These are phyloP conservation scores for Ophiostoma populinum DNA, from an alignment of 2,329 filamentous ascomycete genomes.

Conservation along the genomic window DNA sequence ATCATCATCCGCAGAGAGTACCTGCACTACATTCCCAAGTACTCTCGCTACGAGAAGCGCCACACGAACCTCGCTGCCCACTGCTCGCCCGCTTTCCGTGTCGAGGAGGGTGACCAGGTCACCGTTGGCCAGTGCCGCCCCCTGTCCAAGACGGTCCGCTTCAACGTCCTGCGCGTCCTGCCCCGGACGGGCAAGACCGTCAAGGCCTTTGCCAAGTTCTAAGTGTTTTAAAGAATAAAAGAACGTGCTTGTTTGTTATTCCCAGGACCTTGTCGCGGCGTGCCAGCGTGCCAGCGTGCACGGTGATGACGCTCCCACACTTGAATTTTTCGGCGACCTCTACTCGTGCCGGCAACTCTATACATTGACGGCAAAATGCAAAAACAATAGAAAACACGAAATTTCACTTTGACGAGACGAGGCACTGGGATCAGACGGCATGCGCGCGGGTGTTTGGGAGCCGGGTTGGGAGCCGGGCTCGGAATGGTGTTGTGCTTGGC, in stretches of 20 bases:
- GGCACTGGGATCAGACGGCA: too few species aligned
- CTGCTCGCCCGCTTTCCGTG: conserved; percentile 99
- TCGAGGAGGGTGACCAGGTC: conserved; percentile 97
- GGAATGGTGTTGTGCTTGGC: too few species aligned
- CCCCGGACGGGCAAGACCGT: conserved; percentile 93
- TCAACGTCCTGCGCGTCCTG: conserved; percentile 98
- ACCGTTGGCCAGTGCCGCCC: conserved; percentile 99
- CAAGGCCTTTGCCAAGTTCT: conserved; percentile 99
- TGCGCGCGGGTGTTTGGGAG: too few species aligned
- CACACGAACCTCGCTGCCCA: conserved; percentile 99
- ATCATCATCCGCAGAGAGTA: conserved; percentile 99
- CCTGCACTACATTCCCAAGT: conserved; percentile 99
- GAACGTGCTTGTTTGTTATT: conserved; percentile 5
- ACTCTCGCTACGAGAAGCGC: conserved; percentile 99
- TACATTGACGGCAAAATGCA: background rate
- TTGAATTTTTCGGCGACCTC: too few species aligned
- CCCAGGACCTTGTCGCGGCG: background rate
- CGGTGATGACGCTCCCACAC: too few species aligned
- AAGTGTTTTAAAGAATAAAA: conserved; percentile 24
- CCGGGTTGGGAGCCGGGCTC: too few species aligned
- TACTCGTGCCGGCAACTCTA: background rate
- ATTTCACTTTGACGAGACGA: background rate
- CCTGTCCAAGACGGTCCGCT: conserved; percentile 98
- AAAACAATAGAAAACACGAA: conserved; percentile 3
- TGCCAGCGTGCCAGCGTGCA: too few species aligned